Percentiles rank a stretch among this genome's conserved stretches.
Conservation (phyloP, 148 eudicot species). For the Vaccinium corymbosum region DNA sequence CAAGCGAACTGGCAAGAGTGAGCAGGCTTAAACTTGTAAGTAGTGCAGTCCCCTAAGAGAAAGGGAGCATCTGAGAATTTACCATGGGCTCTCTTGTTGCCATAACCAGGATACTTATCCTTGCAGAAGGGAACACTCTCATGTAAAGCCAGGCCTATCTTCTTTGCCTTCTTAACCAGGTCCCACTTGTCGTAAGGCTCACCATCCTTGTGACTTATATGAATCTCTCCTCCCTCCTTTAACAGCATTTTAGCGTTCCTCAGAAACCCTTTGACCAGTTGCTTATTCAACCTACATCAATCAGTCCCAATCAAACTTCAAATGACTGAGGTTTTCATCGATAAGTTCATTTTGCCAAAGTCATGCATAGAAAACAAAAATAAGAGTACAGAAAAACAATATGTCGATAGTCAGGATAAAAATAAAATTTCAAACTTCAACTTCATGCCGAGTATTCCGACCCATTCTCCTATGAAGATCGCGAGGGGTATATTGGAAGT, state of each 20-base stretch:
- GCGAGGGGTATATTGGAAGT: neutral
- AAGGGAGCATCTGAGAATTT: slow-evolving; percentile 30
- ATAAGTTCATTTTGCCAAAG: neutral
- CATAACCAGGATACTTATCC: slow-evolving; percentile 40
- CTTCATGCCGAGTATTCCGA: neutral
- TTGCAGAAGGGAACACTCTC: slow-evolving; percentile 29
- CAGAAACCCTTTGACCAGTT: slow-evolving; percentile 38
- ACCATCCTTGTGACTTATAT: slow-evolving; percentile 36
- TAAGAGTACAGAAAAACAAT: neutral
- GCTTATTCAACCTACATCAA: slow-evolving; percentile 32
- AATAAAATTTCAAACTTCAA: neutral
- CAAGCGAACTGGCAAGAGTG: slow-evolving; percentile 6
- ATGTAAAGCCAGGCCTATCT: slow-evolving; percentile 29
- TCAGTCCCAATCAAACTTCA: neutral
- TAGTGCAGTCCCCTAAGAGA: slow-evolving; percentile 33
- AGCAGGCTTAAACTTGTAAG: slow-evolving; percentile 35
- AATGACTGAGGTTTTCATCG: neutral
- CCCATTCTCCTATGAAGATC: neutral
- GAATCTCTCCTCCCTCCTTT: slow-evolving; percentile 36
- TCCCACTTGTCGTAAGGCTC: slow-evolving; percentile 36
- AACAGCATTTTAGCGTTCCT: slow-evolving; percentile 31
- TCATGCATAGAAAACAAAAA: neutral
- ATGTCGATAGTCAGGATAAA: neutral
- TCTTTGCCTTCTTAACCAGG: slow-evolving; percentile 41
- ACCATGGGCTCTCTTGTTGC: slow-evolving; percentile 44